A percentile compares a stretch with the other conserved stretches of the same genome.
Evolutionary conservation across 257 asterid species (phyloP).

Genomic region (Jacaranda copaia): DNA sequence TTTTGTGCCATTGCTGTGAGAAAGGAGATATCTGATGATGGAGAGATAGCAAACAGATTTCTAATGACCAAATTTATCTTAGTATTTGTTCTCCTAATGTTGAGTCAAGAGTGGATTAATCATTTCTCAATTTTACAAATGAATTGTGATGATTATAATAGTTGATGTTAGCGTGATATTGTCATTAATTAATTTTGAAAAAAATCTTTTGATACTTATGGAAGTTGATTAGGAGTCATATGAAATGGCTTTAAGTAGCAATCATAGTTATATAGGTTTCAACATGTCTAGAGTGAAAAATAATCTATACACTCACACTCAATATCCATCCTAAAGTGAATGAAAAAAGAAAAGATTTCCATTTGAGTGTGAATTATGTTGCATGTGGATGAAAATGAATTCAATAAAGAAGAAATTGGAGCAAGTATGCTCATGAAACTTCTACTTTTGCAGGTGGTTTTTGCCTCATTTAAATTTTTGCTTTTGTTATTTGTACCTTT

Average conservation of each 20-base stretch:
- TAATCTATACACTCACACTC: too few relatives aligned
- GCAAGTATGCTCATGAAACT: background rate
- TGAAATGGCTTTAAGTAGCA: too few relatives aligned
- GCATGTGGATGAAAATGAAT: conserved; percentile 1
- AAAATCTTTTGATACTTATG: too few relatives aligned
- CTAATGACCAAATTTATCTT: conserved; percentile 92
- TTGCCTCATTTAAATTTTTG: background rate
- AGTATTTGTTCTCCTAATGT: conserved; percentile 91
- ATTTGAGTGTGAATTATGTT: background rate
- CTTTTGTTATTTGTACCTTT: background rate
- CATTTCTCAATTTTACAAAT: conserved; percentile 4
- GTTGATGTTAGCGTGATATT: too few relatives aligned
- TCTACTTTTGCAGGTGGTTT: background rate
- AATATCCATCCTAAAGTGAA: too few relatives aligned
- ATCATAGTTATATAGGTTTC: too few relatives aligned
- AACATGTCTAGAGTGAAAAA: too few relatives aligned
- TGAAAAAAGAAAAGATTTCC: too few relatives aligned
- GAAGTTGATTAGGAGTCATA: too few relatives aligned
- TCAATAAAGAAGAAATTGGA: background rate
- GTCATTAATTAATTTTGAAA: too few relatives aligned
- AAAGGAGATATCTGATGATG: conserved; percentile 89
- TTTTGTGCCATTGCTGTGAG: conserved; percentile 84
- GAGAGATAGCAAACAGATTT: conserved; percentile 82
- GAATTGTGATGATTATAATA: too few relatives aligned
- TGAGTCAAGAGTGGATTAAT: conserved; percentile 37